A percentile compares a stretch with the other conserved stretches of the same genome.
Evolutionary conservation across 2,329 filamentous ascomycete species (phyloP).

Genomic region (Periconia macrospinosa): DNA sequence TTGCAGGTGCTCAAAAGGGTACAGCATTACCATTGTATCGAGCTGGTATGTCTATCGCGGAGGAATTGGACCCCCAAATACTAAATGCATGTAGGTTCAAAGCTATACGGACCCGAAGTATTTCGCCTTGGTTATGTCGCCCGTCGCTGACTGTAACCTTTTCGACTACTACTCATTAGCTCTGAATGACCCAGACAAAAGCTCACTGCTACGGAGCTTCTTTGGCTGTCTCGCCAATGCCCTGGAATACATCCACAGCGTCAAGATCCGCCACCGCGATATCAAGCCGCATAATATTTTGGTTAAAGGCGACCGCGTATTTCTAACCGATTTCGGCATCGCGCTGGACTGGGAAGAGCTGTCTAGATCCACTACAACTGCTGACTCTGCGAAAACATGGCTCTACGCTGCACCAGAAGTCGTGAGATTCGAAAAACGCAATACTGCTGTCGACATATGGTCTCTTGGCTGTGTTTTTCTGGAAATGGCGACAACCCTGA

Average conservation of each 20-base stretch:
- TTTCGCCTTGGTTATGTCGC: too few relatives aligned
- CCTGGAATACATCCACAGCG: constrained; percentile 1
- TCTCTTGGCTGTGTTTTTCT: constrained; percentile 12
- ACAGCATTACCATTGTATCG: too few relatives aligned
- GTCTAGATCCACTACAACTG: constrained; percentile 3
- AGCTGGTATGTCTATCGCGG: too few relatives aligned
- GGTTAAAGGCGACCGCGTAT: constrained; percentile 11
- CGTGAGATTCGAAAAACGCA: background rate
- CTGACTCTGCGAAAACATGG: background rate
- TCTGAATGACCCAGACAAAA: too few relatives aligned
- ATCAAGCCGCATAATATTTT: constrained; percentile 32
- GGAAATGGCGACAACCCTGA: too few relatives aligned
- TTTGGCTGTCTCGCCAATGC: constrained; percentile 2
- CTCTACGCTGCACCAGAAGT: constrained; percentile 11
- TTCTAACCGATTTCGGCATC: constrained; percentile 29
- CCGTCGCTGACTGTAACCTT: too few relatives aligned
- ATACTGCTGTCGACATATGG: constrained; percentile 5
- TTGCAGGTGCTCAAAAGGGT: too few relatives aligned
- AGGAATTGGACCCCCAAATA: too few relatives aligned
- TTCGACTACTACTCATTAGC: too few relatives aligned
- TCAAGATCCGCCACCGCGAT: constrained; percentile 30
- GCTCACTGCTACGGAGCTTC: too few relatives aligned
- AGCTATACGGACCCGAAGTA: too few relatives aligned
- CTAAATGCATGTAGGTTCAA: too few relatives aligned
- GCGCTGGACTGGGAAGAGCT: constrained; percentile 14